Conservation (phyloP, 2,329 filamentous ascomycete genomes). For the Penicillium sp. region DNA sequence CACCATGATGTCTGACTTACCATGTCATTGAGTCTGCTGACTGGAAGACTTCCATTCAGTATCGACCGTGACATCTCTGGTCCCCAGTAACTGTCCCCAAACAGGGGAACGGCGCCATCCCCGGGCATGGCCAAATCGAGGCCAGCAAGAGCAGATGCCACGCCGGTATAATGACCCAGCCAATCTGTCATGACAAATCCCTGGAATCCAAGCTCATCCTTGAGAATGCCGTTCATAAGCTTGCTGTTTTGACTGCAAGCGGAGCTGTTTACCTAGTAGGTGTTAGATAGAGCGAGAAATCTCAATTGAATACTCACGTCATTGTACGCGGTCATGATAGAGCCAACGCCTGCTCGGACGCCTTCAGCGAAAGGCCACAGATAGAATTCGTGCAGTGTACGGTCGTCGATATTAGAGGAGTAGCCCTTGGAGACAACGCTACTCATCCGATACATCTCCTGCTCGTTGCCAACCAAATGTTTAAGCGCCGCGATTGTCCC, state of each 20-base stretch:
- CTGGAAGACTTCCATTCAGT: slow-evolving; percentile 53
- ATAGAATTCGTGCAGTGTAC: slow-evolving; percentile 44
- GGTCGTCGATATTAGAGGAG: slow-evolving; percentile 48
- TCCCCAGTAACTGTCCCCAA: slow-evolving; percentile 52
- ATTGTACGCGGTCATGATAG: slow-evolving; percentile 43
- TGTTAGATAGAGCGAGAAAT: not conserved
- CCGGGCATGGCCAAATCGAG: slow-evolving; percentile 68
- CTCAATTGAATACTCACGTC: slow-evolving; percentile 27
- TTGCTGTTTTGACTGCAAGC: slow-evolving; percentile 64
- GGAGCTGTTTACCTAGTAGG: slow-evolving; percentile 55
- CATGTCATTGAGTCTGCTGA: slow-evolving; percentile 52
- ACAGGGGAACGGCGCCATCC: slow-evolving; percentile 48
- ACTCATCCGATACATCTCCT: slow-evolving; percentile 47
- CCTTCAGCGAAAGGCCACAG: slow-evolving; percentile 49
- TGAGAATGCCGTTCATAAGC: slow-evolving; percentile 62
- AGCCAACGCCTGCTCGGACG: slow-evolving; percentile 44
- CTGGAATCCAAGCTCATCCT: slow-evolving; percentile 68
- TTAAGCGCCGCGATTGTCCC: slow-evolving; percentile 55
- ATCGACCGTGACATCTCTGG: slow-evolving; percentile 51
- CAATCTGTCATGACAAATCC: slow-evolving; percentile 67
- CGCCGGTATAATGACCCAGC: slow-evolving; percentile 56
- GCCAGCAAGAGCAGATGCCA: slow-evolving; percentile 56
- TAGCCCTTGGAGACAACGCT: slow-evolving; percentile 37
- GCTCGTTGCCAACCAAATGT: slow-evolving; percentile 50
- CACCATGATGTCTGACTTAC: slow-evolving; percentile 24